Base-by-base conservation (phyloP, 306 rosid species). In the Quercus rubra region DNA sequence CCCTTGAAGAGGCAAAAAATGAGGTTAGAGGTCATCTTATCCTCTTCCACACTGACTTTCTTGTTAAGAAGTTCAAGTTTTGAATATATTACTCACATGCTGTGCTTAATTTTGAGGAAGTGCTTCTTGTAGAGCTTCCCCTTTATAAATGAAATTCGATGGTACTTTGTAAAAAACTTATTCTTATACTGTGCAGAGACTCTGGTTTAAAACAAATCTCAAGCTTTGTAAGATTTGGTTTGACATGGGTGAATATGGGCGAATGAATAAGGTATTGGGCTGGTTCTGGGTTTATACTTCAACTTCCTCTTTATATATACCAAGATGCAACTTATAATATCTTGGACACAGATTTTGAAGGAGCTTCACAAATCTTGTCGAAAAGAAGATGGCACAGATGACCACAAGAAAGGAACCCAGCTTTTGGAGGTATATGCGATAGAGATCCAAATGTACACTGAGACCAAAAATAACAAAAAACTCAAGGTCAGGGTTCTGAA, bases 191-290 rank as follows among this genome's bases (percentile, higher is more conserved):
- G 68, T 86, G 86, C 87, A 95, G 99, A 89, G 99, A 83, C 91
- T 92, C 73, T 95, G 99, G 99, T 95, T 95, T 86, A 95, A 95
- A 85, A 95, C 98, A 57, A 95, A 95, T 87, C 92, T 95, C 77
- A 95, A 95, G 91, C 99, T 95, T 71, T 95, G 99, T 87, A 95
- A 95, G 86, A 95, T 95, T 43, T 95, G 97, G 91, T 95, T 95
- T 86, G 99, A 95, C 80, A 91, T 93, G 87, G 95, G 99, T 77
- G 98, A 95, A 85, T 92, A 95, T 88, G 98, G 97, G 75, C 91
- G 99, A 46, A 92, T 95, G 99, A 95, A 84, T 85, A 95, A 95
- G 99, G 99, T 95, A 79, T 55, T 25, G 5, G 55, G 5, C 80
- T 61, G 18, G 19, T 70, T 51, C 64, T 57, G 41, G 7, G 69